phyloP scores from a whole-genome alignment of 441 rosid species.

The Croton setiger region DNA sequence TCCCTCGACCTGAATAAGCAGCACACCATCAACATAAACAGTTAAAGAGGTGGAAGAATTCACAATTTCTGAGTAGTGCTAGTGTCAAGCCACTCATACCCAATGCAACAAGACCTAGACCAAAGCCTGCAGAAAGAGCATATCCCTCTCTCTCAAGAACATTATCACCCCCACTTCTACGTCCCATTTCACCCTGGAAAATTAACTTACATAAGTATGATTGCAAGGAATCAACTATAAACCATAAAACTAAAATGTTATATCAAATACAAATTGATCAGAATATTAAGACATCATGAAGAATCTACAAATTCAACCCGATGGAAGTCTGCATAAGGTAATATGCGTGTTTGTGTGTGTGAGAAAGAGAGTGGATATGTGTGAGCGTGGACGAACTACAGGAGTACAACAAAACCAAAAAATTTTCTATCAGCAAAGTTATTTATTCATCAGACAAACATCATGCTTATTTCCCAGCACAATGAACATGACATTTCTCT shows the following conservation, averaged over 20 bases:
- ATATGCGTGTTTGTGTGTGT: neutral
- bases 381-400: neutral
- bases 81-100: conserved; percentile 43
- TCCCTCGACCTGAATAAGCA: conserved; percentile 66
- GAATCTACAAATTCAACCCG: conserved; percentile 8
- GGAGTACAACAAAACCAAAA: neutral
- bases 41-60: conserved; percentile 13
- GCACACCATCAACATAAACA: conserved; percentile 29
- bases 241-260: neutral
- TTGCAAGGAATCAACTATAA: conserved; percentile 11
- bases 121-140: conserved; percentile 97
- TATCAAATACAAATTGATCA: neutral
- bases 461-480: neutral
- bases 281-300: conserved; percentile 7
- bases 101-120: conserved; percentile 94
- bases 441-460: neutral
- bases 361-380: no score
- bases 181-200: conserved; percentile 91
- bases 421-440: neutral
- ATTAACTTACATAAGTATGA: conserved; percentile 24
- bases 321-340: conserved; percentile 5
- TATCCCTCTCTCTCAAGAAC: conserved; percentile 99
- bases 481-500: conserved; percentile 4
- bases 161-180: conserved; percentile 97
- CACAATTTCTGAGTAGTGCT: neutral